Base-by-base conservation (phyloP, 1,284 basidiomycete species). In the Trichosporon sp. region DNA sequence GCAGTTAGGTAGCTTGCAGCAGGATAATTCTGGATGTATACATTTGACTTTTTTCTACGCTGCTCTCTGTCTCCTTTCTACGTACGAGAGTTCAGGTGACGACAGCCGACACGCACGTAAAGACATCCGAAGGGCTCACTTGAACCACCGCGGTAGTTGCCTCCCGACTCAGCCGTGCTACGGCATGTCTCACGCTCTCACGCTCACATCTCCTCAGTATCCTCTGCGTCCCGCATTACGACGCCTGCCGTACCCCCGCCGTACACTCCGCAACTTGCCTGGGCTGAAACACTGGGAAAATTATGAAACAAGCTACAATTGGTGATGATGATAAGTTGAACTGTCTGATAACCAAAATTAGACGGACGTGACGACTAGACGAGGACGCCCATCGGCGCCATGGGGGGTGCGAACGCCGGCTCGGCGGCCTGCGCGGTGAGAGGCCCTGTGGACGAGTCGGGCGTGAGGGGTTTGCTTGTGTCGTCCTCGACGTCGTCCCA, bases 401-500 rank as follows among this genome's bases (percentile, higher is more conserved):
- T 54, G 16, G 49, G 49, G 25, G 49, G 49, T 7, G 25, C 49
- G 25, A 54, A 54, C 49, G 49, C 27, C 4, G 49, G 27, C 49
- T 54, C 49, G 49, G 46, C 25, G 25, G 49, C 49, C 49, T 29
- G 49, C 14, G 25, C 25, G 9, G 14, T 11, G 11, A 16, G 23
- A 2, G 11, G 25, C 5, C 7, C 49, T 16, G 36, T 14, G 9
- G 46, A 13, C 46, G 49, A n/a, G 14, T 54, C 49, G 49, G 49
- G 49, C 27, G 49, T 54, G 19, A 44, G 40, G 8, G 40, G 40
- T 10, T 14, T 32, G 32, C 32, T n/a, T 3, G 49, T 44, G 2
- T 61, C 60, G 25, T 63, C 63, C 3, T 16, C 13, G 31, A 64
- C 60, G 10, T 31, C 40, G 11, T 54, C 56, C 37, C 58, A 58